phyloP scores from a whole-genome alignment of 768 basidiomycete genomes.

The Phylloporus rhodoxanthus region DNA sequence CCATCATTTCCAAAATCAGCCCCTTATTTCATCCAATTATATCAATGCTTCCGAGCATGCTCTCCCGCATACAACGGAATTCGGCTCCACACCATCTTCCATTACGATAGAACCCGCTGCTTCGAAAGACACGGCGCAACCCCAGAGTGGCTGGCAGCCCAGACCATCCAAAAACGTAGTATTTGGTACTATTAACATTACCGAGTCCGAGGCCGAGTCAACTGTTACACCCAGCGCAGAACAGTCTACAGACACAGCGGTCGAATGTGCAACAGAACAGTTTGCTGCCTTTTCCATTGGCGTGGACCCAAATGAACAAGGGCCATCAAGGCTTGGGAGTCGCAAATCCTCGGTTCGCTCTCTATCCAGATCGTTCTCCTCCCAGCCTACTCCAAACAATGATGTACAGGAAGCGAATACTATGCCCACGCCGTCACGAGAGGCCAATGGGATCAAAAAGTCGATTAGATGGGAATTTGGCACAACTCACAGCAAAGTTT shows the following conservation, averaged over 20 bases:
- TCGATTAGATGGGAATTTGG: conserved; percentile 55
- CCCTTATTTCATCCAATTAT: conserved; percentile 4
- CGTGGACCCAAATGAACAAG: conserved; percentile 34
- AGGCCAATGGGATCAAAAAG: conserved; percentile 11
- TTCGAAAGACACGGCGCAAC: conserved; percentile 3
- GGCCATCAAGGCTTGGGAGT: conserved; percentile 20
- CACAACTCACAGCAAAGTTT: conserved; percentile 29
- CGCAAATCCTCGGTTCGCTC: conserved; percentile 24
- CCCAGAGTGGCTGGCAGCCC: conserved; percentile 5
- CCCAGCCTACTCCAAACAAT: neutral
- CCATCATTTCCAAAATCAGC: conserved; percentile 17
- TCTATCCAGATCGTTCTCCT: conserved; percentile 7
- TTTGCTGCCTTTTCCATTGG: conserved; percentile 43
- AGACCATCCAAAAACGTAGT: conserved; percentile 32
- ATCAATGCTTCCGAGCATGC: conserved; percentile 11
- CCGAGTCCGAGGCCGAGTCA: conserved; percentile 16
- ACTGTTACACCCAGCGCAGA: neutral
- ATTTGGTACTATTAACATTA: conserved; percentile 46
- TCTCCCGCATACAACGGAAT: conserved; percentile 8
- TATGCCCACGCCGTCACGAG: neutral
- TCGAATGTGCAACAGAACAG: conserved; percentile 24
- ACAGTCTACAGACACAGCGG: conserved; percentile 4
- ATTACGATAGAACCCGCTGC: conserved; percentile 11
- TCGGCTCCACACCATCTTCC: conserved; percentile 14
- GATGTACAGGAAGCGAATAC: neutral